Conservation (phyloP, 2,329 filamentous ascomycete genomes). For the Botrytis medusae region DNA sequence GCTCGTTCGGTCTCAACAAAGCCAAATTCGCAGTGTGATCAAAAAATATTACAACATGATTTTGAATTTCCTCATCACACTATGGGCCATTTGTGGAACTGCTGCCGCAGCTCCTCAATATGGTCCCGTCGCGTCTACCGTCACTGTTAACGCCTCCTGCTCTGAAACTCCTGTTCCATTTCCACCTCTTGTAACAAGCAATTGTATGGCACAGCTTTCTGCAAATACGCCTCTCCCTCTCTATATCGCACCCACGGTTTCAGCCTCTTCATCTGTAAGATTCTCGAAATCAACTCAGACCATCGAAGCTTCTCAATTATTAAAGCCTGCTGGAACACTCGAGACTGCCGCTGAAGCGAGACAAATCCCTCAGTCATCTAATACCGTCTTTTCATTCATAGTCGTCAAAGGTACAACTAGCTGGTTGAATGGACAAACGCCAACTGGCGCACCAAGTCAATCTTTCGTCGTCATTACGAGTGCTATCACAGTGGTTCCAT, state of each 20-base stretch:
- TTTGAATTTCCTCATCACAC: neutral
- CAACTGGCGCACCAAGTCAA: constrained; percentile 21
- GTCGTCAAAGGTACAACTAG: constrained; percentile 29
- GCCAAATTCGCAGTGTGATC: neutral
- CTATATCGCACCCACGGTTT: neutral
- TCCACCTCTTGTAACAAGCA: neutral
- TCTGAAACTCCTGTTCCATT: neutral
- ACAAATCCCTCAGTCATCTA: neutral
- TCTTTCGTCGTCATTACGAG: constrained; percentile 29
- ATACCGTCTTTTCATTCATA: constrained; percentile 20
- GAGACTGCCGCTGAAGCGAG: neutral
- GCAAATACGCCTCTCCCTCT: neutral
- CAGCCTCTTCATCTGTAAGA: neutral
- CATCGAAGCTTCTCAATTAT: neutral
- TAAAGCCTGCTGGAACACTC: too few relatives aligned
- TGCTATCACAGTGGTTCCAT: constrained; percentile 32
- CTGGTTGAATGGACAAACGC: constrained; percentile 33
- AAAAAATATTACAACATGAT: neutral
- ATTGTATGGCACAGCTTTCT: neutral
- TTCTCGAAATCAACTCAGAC: neutral
- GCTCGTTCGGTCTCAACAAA: neutral
- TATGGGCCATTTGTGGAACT: neutral
- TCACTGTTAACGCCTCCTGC: neutral
- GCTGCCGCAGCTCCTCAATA: neutral
- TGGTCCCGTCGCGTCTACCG: neutral